Conservation (phyloP, 345 rosid species). For the Bruguiera gymnorhiza region DNA sequence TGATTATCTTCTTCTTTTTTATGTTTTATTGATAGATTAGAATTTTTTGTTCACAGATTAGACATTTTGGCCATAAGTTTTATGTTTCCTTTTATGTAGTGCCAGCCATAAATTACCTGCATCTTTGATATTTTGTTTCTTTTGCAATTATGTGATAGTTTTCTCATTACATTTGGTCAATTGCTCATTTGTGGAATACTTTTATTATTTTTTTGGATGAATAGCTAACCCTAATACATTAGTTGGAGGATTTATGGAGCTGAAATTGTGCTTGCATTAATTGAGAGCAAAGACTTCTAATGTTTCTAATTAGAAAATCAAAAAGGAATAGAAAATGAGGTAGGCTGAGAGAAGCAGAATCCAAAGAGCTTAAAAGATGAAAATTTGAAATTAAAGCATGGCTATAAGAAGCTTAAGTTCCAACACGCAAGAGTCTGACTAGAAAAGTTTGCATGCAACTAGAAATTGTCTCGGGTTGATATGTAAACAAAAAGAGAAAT, state of each 20-base stretch:
- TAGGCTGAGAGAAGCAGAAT: background rate
- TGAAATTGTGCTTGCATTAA: background rate
- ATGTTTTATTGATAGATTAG: background rate
- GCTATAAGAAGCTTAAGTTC: no score
- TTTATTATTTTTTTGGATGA: no score
- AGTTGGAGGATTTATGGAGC: background rate
- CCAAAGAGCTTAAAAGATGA: no score
- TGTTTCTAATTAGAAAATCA: background rate
- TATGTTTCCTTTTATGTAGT: background rate
- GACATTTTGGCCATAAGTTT: no score
- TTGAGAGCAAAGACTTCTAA: background rate
- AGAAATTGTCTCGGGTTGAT: background rate
- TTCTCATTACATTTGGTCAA: no score
- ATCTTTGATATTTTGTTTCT: no score
- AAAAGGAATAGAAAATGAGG: background rate
- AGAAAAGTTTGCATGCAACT: background rate
- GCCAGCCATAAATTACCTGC: background rate
- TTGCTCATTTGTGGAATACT: no score
- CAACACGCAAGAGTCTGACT: no score
- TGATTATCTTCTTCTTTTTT: background rate
- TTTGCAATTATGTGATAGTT: no score
- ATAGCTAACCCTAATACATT: background rate
- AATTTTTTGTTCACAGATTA: no score
- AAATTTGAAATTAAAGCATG: no score
- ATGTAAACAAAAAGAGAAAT: background rate